Evolutionary conservation across 208 protist species (phyloP), one percentile per base, ranked within the genome.

Genomic region (Acanthamoeba divionensis): DNA sequence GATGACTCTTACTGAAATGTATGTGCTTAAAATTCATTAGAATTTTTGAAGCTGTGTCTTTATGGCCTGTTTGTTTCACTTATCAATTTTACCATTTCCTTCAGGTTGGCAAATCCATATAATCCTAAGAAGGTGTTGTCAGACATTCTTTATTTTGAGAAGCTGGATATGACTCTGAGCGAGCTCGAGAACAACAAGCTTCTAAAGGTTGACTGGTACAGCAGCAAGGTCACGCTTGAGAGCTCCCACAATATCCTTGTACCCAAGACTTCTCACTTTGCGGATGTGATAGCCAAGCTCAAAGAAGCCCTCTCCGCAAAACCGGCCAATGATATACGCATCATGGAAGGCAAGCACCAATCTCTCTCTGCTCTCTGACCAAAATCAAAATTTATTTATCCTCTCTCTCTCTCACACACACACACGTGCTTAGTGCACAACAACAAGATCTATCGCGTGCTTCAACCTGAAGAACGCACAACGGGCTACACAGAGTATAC

Each of bases 141-240:
- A 7, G 83, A 89, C 83, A 77, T 89, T 33, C 57, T 89, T 65
- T 89, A 69, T 48, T 89, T 48, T 50, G 83, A 89, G 63, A 71
- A 62, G n/a, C 83, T 89, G 15, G 63, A 89, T 31, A 52, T 71
- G 31, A 1, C 83, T 26, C 8, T 89, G 10, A 31, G 21, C 12
- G 83, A 89, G 45, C 45, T 89, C 26, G 83, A 89, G 83, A 77
- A 48, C 44, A 89, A 89, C 52, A 71, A 77, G 63, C 55, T 36
- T 15, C 33, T 89, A 6, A 75, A 77, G 83, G 24, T 89, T 15
- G 38, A 66, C 8, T 89, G 83, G 83, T 89, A 44, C 41, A 26
- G 47, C 26, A 79, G n/a, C 73, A 83, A 83, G 48, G 50, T 62
- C 29, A 24, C 57, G 73, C 73, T 38, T 15, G 73, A 50, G 13